Percentiles rank a stretch among this genome's conserved stretches.
phyloP scores from a whole-genome alignment of 495 filamentous ascomycete species.

The Cercophora scortea region DNA sequence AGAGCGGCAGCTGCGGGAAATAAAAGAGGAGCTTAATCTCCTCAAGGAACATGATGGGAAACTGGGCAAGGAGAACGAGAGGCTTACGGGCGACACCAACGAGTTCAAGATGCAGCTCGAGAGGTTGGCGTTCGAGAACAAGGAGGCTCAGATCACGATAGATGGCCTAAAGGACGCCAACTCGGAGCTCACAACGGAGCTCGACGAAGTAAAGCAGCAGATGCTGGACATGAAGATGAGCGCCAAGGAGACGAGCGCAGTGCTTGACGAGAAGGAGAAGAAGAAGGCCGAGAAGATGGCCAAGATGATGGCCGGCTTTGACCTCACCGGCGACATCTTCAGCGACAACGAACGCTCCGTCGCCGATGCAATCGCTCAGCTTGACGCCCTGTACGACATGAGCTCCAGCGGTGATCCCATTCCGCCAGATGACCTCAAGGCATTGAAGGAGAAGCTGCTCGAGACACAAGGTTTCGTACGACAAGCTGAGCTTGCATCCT shows the following conservation, averaged over 20 bases:
- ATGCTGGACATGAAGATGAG: slow-evolving; percentile 92
- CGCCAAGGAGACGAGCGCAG: slow-evolving; percentile 83
- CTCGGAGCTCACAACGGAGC: slow-evolving; percentile 76
- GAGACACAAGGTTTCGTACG: slow-evolving; percentile 90
- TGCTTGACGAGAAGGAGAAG: slow-evolving; percentile 92
- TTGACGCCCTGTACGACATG: slow-evolving; percentile 71
- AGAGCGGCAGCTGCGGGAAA: slow-evolving; percentile 70
- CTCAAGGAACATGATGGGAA: slow-evolving; percentile 77
- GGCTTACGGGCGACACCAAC: slow-evolving; percentile 72
- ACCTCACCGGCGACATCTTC: slow-evolving; percentile 82
- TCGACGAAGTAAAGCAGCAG: slow-evolving; percentile 95
- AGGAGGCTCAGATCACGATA: slow-evolving; percentile 96
- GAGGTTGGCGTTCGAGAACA: slow-evolving; percentile 88
- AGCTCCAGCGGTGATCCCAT: slow-evolving; percentile 69
- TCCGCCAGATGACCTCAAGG: slow-evolving; percentile 70
- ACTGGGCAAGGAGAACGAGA: slow-evolving; percentile 80
- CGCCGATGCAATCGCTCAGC: slow-evolving; percentile 67
- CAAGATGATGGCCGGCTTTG: slow-evolving; percentile 99
- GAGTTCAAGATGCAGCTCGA: slow-evolving; percentile 93
- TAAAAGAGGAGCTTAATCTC: slow-evolving; percentile 71
- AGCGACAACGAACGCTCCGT: slow-evolving; percentile 84
- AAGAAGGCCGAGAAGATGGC: slow-evolving; percentile 99
- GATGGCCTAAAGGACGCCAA: slow-evolving; percentile 95
- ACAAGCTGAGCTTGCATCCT: slow-evolving; percentile 79
- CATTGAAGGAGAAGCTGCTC: slow-evolving; percentile 66